Evolutionary conservation across 1,284 basidiomycete species (phyloP).

Genomic region (Heimioporus punctisporus): DNA sequence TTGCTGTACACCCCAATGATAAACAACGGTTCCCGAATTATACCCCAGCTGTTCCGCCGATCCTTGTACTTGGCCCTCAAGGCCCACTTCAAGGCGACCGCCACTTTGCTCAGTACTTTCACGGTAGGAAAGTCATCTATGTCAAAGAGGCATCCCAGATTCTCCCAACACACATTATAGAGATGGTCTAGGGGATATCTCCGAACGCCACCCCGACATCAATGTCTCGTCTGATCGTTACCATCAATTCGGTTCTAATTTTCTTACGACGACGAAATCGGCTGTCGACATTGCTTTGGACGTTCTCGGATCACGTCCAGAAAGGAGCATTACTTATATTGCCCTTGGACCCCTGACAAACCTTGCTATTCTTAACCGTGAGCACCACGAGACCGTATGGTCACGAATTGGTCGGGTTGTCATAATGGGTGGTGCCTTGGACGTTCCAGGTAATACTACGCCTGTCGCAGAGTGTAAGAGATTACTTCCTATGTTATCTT

Average conservation of each 20-base stretch:
- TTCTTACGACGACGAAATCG: conserved; percentile 50
- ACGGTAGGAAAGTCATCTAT: conserved; percentile 58
- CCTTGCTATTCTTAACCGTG: conserved; percentile 69
- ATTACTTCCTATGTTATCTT: conserved; percentile 7
- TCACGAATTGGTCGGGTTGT: conserved; percentile 75
- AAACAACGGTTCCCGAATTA: conserved; percentile 65
- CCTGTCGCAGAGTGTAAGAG: conserved; percentile 78
- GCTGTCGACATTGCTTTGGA: conserved; percentile 72
- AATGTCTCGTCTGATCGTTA: conserved; percentile 37
- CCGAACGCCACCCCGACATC: conserved; percentile 76
- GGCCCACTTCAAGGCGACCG: conserved; percentile 78
- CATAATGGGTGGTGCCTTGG: conserved; percentile 97
- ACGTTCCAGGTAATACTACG: conserved; percentile 91
- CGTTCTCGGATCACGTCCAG: conserved; percentile 59
- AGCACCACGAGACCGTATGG: conserved; percentile 56
- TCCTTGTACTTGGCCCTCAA: conserved; percentile 69
- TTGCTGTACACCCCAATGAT: conserved; percentile 60
- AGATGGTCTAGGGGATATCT: conserved; percentile 83
- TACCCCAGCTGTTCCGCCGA: conserved; percentile 47
- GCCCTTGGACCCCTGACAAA: conserved; percentile 91
- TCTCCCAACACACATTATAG: conserved; percentile 35
- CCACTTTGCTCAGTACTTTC: conserved; percentile 89
- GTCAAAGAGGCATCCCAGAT: conserved; percentile 12
- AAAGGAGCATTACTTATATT: conserved; percentile 79
- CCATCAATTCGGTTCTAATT: conserved; percentile 37